Evolutionary conservation across 1,139 yeast species (phyloP).

Genomic region (Protomyces pachydermus): DNA sequence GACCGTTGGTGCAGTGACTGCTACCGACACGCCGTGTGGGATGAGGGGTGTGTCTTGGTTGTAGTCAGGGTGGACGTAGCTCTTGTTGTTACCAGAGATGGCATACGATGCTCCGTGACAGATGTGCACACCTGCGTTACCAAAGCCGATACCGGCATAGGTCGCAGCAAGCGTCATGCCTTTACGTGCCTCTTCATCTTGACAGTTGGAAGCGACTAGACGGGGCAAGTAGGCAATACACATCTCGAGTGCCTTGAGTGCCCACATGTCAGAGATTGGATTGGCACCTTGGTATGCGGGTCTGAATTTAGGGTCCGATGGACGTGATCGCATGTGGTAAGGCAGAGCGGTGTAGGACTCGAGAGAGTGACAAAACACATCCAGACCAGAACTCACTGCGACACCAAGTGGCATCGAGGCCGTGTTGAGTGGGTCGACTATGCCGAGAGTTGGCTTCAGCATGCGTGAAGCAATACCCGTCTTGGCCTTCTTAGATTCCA

Average conservation of each 20-base stretch:
- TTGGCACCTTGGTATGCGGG: conserved; percentile 46
- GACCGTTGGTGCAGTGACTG: conserved; percentile 44
- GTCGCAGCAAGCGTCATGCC: conserved; percentile 44
- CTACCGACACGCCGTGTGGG: conserved; percentile 45
- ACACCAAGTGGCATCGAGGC: conserved; percentile 45
- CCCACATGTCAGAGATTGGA: conserved; percentile 44
- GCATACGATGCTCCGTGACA: conserved; percentile 45
- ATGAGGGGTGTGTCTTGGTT: conserved; percentile 42
- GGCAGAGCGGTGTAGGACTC: conserved; percentile 47
- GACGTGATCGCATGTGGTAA: conserved; percentile 42
- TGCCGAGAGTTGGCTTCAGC: conserved; percentile 42
- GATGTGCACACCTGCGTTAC: conserved; percentile 45
- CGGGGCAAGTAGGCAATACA: conserved; percentile 43
- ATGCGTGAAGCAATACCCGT: conserved; percentile 45
- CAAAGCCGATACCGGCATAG: conserved; percentile 45
- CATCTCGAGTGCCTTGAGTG: conserved; percentile 42
- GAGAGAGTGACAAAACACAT: conserved; percentile 46
- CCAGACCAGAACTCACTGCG: conserved; percentile 46
- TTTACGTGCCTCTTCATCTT: conserved; percentile 42
- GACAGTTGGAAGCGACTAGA: conserved; percentile 40
- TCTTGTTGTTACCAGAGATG: conserved; percentile 42
- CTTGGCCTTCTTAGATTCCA: conserved; percentile 40
- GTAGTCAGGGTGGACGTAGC: conserved; percentile 43
- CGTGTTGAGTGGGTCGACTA: conserved; percentile 45
- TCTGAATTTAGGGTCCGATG: conserved; percentile 40